Conservation (phyloP, 23 red algal genomes). For the Agarophyton chilense region DNA sequence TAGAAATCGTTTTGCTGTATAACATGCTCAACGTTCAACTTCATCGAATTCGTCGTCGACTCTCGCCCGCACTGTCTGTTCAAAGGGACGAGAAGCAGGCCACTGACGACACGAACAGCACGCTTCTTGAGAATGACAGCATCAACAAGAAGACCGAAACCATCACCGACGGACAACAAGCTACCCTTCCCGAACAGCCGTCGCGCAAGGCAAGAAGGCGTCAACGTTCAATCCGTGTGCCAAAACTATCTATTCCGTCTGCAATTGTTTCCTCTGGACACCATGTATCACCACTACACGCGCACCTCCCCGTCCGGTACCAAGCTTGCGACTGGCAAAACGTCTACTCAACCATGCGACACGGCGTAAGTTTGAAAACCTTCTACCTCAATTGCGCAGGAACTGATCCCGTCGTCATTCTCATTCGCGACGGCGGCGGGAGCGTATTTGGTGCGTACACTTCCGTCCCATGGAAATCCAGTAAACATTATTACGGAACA, state of each 20-base stretch:
- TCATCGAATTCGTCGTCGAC: conserved; percentile 14
- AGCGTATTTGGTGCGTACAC: conserved; percentile 77
- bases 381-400: conserved; percentile 66
- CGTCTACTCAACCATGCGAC: conserved; percentile 76
- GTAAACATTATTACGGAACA: conserved; percentile 65
- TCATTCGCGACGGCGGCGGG: conserved; percentile 63
- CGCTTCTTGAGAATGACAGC: neutral
- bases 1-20: neutral
- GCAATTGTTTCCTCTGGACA: neutral
- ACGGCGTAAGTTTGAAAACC: conserved; percentile 77
- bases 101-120: neutral
- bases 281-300: conserved; percentile 11
- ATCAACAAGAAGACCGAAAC: neutral
- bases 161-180: neutral
- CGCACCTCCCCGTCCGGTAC: conserved; percentile 68
- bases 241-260: neutral
- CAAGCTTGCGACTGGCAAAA: conserved; percentile 59
- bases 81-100: neutral
- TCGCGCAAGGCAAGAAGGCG: neutral
- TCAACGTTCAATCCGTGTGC: neutral
- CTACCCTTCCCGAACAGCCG: neutral
- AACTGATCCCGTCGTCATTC: conserved; percentile 55
- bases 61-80: neutral
- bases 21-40: conserved; percentile 30
- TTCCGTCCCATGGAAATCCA: conserved; percentile 55